Conservation (phyloP, 2,329 filamentous ascomycete genomes). For the Nakataea oryzae region DNA sequence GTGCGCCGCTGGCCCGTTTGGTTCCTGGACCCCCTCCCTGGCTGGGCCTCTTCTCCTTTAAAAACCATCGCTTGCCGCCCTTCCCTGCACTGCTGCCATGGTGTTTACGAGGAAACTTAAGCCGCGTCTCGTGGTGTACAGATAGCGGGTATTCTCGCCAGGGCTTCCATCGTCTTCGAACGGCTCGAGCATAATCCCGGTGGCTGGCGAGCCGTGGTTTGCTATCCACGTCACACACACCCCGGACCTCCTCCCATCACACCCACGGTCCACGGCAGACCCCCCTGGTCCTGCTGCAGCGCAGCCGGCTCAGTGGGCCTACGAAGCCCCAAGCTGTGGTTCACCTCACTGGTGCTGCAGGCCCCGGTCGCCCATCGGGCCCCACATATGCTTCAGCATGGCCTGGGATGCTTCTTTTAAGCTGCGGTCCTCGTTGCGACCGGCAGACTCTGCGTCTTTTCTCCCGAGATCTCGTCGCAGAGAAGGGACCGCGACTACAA, state of each 20-base stretch:
- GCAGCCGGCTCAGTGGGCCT: neutral
- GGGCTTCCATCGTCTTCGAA: neutral
- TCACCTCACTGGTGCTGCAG: neutral
- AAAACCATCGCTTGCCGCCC: neutral
- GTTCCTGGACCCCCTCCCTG: neutral
- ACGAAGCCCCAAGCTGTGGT: neutral
- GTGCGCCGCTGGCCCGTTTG: neutral
- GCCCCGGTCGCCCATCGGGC: neutral
- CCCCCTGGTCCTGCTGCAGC: neutral
- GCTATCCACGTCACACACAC: neutral
- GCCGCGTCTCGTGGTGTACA: neutral
- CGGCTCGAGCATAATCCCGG: neutral
- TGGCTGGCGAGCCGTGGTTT: neutral
- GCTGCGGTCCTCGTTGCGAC: neutral
- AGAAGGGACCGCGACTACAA: neutral
- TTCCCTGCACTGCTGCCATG: neutral
- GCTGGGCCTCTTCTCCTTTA: neutral
- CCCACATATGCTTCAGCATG: slow-evolving; percentile 2
- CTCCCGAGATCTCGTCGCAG: neutral
- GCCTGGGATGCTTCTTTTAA: slow-evolving; percentile 2
- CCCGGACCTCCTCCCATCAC: neutral
- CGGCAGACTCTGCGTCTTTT: neutral
- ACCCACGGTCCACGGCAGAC: neutral
- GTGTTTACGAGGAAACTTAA: neutral
- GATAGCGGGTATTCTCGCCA: neutral